phyloP scores from a whole-genome alignment of 2,329 filamentous ascomycete genomes.

The Talaromyces sp. region DNA sequence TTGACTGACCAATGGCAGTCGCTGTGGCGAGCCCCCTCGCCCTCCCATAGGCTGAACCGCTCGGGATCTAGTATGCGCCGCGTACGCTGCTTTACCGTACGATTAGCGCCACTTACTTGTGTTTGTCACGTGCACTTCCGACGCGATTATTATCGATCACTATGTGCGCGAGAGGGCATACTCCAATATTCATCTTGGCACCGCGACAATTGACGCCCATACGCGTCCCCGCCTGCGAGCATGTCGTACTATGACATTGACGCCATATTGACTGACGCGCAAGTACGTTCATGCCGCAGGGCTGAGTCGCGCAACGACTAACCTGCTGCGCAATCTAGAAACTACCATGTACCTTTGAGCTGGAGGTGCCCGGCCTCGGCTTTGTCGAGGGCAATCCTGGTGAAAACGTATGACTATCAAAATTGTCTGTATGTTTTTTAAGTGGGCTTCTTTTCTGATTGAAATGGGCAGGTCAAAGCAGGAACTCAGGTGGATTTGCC shows the following conservation, averaged over 20 bases:
- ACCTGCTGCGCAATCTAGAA: conserved; percentile 52
- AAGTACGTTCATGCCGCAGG: conserved; percentile 21
- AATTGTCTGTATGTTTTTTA: background rate
- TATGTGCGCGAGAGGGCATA: background rate
- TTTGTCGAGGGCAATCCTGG: conserved; percentile 81
- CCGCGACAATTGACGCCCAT: background rate
- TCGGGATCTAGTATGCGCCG: background rate
- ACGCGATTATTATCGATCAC: background rate
- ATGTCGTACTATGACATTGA: conserved; percentile 46
- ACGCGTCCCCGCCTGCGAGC: background rate
- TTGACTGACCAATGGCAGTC: background rate
- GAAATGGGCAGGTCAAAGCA: conserved; percentile 60
- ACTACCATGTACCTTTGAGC: conserved; percentile 90
- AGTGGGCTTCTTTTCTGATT: background rate
- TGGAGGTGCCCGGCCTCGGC: conserved; percentile 80
- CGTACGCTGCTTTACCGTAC: background rate
- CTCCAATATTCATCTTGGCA: background rate
- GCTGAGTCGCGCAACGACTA: background rate
- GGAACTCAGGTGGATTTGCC: conserved; percentile 79
- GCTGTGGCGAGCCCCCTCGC: background rate
- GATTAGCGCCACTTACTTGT: background rate
- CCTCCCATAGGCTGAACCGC: background rate
- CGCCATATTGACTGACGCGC: conserved; percentile 42
- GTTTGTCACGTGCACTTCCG: background rate
- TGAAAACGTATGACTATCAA: conserved; percentile 40